A percentile compares a stretch with the other conserved stretches of the same genome.
Evolutionary conservation across 192 early-diverging fungal genomes (phyloP).

Genomic region (Coemansia aciculifera): DNA sequence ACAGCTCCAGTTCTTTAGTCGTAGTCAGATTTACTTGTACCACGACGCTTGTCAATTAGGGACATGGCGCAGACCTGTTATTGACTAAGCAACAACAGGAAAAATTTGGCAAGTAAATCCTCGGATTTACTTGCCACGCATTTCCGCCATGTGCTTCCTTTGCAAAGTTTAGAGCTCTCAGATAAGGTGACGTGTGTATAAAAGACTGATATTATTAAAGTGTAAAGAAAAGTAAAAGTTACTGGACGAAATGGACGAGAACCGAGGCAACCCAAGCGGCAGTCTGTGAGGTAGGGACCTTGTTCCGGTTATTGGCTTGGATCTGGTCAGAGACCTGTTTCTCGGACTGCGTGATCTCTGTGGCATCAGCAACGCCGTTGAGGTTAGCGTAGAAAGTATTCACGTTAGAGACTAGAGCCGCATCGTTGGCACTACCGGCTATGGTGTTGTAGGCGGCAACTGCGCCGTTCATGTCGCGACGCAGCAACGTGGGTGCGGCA

Average conservation of each 20-base stretch:
- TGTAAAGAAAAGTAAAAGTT: not conserved
- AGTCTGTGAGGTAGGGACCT: constrained; percentile 27
- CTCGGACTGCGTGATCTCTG: constrained; percentile 11
- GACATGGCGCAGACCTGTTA: not conserved
- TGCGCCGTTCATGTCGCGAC: constrained; percentile 36
- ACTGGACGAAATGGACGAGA: constrained; percentile 21
- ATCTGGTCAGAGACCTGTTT: constrained; percentile 46
- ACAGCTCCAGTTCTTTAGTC: not conserved
- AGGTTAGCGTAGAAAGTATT: constrained; percentile 37
- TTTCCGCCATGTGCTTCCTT: not conserved
- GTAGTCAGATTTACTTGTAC: not conserved
- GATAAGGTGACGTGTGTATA: not conserved
- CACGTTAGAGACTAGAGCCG: constrained; percentile 30
- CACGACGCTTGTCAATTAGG: not conserved
- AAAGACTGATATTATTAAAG: constrained; percentile 1
- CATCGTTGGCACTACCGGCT: constrained; percentile 26
- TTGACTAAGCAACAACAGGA: not conserved
- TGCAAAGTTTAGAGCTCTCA: too few relatives aligned
- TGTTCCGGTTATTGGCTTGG: constrained; percentile 26
- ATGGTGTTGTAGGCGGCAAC: constrained; percentile 20
- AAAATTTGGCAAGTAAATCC: not conserved
- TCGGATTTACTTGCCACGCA: not conserved
- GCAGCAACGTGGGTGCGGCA: constrained; percentile 4
- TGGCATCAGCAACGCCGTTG: constrained; percentile 17
- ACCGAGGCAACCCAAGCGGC: constrained; percentile 36